These are phyloP conservation scores for Neonectria sp. DNA, from an alignment of 2,329 filamentous ascomycete genomes.

Conservation along the genomic window DNA sequence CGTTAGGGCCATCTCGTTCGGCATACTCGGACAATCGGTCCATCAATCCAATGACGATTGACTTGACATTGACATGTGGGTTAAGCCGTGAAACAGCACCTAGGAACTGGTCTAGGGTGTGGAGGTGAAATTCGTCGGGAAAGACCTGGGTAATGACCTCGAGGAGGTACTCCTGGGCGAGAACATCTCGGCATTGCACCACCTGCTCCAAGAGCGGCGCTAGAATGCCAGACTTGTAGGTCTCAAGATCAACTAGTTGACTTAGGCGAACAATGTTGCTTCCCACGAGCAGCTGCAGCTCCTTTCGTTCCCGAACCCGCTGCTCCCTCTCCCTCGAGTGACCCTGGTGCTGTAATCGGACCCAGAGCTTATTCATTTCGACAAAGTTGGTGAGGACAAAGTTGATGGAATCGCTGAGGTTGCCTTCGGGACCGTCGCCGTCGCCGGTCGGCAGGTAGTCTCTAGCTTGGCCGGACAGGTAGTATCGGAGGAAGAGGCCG, in stretches of 20 bases:
- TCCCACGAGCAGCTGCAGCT: slow-evolving; percentile 94
- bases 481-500: slow-evolving; percentile 95
- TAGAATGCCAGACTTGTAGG: slow-evolving; percentile 92
- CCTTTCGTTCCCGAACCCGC: slow-evolving; percentile 93
- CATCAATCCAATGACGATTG: slow-evolving; percentile 98
- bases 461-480: slow-evolving; percentile 93
- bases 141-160: slow-evolving; percentile 99
- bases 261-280: slow-evolving; percentile 97
- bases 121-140: slow-evolving; percentile 97
- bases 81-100: slow-evolving; percentile 94
- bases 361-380: slow-evolving; percentile 99
- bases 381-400: slow-evolving; percentile 99
- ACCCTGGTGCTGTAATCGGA: slow-evolving; percentile 95
- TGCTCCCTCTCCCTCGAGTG: slow-evolving; percentile 96
- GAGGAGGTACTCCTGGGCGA: slow-evolving; percentile 96
- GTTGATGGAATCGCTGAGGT: slow-evolving; percentile 96
- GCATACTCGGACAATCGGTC: slow-evolving; percentile 95
- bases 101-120: slow-evolving; percentile 95
- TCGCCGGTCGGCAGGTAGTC: slow-evolving; percentile 87
- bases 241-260: slow-evolving; percentile 94
- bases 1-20: slow-evolving; percentile 85
- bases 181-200: slow-evolving; percentile 95
- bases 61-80: slow-evolving; percentile 97
- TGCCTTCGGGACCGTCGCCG: slow-evolving; percentile 93
- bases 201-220: slow-evolving; percentile 95